Evolutionary conservation across 176 grass and related monocot genomes (phyloP).

Genomic region (Triticum timopheevii): DNA sequence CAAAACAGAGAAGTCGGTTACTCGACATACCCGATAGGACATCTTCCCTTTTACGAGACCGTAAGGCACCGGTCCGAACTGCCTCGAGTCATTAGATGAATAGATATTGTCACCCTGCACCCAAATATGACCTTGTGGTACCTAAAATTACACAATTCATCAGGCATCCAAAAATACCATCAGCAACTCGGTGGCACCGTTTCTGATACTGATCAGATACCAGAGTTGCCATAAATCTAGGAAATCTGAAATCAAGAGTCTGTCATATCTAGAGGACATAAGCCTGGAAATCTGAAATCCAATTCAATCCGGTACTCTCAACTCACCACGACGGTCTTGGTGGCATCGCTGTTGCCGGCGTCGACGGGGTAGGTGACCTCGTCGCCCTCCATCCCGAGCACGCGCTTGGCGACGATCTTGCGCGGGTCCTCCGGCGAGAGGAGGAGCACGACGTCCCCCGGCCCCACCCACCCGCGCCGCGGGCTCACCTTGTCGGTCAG

Average conservation of each 20-base stretch:
- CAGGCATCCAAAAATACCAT: neutral
- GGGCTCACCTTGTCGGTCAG: conserved; percentile 53
- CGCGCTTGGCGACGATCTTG: conserved; percentile 61
- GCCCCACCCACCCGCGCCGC: conserved; percentile 26
- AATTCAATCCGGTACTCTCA: no score
- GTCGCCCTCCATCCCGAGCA: conserved; percentile 62
- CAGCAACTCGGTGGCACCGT: neutral
- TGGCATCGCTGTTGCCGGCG: conserved; percentile 36
- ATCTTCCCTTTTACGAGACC: conserved; percentile 75
- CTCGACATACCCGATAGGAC: conserved; percentile 50
- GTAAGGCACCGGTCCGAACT: conserved; percentile 71
- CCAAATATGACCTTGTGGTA: conserved; percentile 85
- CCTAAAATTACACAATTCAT: conserved; percentile 42
- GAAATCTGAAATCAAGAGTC: no score
- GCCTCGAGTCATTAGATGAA: conserved; percentile 69
- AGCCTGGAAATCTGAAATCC: no score
- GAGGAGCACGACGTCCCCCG: conserved; percentile 68
- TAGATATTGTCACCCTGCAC: conserved; percentile 87
- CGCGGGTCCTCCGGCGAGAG: conserved; percentile 77
- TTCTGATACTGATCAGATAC: neutral
- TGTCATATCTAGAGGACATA: no score
- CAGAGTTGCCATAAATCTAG: no score
- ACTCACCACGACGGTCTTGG: conserved; percentile 68
- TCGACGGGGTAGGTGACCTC: conserved; percentile 64
- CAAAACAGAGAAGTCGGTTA: neutral